Conservation (phyloP, 306 rosid species). For the Boehmeria nivea region DNA sequence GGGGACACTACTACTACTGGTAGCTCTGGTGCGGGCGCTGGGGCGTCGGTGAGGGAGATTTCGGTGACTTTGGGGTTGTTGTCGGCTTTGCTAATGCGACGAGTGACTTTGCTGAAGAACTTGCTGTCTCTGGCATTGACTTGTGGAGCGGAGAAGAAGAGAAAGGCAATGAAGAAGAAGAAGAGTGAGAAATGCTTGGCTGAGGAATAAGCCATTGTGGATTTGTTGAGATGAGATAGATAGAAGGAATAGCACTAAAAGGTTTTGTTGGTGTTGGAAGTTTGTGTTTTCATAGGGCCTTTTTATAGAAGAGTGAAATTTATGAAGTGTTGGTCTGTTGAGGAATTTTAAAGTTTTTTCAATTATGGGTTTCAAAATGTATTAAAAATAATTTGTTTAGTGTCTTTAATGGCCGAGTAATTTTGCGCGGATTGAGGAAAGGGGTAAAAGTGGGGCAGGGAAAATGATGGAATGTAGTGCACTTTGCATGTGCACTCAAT, state of each 20-base stretch:
- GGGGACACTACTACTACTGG: not conserved
- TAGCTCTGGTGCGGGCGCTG: not conserved
- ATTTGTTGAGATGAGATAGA: not conserved
- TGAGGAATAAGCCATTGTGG: not conserved
- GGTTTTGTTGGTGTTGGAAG: not conserved
- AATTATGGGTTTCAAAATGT: no score
- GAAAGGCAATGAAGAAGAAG: not conserved
- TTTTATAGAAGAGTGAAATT: not conserved
- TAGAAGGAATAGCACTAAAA: no score
- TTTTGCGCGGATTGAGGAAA: no score
- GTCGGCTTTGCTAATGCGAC: not conserved
- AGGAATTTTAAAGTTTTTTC: no score
- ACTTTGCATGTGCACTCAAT: no score
- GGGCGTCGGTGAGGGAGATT: no score
- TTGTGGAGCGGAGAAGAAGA: not conserved
- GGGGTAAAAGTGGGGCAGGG: no score
- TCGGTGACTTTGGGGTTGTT: not conserved
- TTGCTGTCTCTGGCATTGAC: not conserved
- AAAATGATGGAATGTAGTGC: no score
- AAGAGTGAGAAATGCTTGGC: slow-evolving; percentile 1
- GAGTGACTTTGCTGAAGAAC: not conserved
- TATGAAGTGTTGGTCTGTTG: no score
- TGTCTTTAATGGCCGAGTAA: no score
- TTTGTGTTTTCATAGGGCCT: not conserved
- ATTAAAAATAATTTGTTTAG: no score